Conservation (phyloP, 495 filamentous ascomycete genomes). For the Hypomontagnella monticulosa region DNA sequence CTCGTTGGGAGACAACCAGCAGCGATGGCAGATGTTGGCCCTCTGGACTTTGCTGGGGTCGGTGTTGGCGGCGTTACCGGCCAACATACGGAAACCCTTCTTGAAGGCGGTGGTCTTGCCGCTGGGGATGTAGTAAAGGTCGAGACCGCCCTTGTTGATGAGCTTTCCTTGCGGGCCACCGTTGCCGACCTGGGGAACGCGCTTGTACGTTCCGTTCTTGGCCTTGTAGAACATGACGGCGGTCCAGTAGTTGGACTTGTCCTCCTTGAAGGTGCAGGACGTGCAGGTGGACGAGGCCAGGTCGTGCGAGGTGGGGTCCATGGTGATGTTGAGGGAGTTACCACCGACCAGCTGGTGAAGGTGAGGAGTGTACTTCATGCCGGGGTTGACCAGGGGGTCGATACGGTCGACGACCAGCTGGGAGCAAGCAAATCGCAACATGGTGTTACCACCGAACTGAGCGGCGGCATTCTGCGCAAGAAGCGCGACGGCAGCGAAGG, state of each 20-base stretch:
- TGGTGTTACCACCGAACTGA: conserved; percentile 52
- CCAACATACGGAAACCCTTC: conserved; percentile 69
- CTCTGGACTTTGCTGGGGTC: conserved; percentile 57
- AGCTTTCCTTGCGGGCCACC: conserved; percentile 66
- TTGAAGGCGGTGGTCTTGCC: conserved; percentile 62
- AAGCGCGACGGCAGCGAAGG: conserved; percentile 58
- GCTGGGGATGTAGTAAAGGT: conserved; percentile 58
- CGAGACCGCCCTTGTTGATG: conserved; percentile 72
- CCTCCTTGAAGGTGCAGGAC: conserved; percentile 72
- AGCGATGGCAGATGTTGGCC: conserved; percentile 66
- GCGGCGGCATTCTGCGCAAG: conserved; percentile 58
- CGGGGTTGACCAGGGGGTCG: conserved; percentile 63
- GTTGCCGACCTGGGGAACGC: conserved; percentile 71
- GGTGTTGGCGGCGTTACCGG: conserved; percentile 60
- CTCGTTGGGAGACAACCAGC: conserved; percentile 61
- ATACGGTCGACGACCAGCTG: conserved; percentile 65
- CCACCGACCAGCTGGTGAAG: conserved; percentile 64
- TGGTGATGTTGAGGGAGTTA: conserved; percentile 75
- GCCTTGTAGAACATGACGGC: conserved; percentile 74
- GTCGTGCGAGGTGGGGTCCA: conserved; percentile 65
- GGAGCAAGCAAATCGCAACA: conserved; percentile 67
- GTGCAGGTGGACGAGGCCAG: conserved; percentile 73
- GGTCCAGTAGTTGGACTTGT: conserved; percentile 85
- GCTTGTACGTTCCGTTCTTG: conserved; percentile 75
- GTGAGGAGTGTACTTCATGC: conserved; percentile 59